Evolutionary conservation across 1,284 basidiomycete species (phyloP).

Genomic region (Cutaneotrichosporon curvatum): DNA sequence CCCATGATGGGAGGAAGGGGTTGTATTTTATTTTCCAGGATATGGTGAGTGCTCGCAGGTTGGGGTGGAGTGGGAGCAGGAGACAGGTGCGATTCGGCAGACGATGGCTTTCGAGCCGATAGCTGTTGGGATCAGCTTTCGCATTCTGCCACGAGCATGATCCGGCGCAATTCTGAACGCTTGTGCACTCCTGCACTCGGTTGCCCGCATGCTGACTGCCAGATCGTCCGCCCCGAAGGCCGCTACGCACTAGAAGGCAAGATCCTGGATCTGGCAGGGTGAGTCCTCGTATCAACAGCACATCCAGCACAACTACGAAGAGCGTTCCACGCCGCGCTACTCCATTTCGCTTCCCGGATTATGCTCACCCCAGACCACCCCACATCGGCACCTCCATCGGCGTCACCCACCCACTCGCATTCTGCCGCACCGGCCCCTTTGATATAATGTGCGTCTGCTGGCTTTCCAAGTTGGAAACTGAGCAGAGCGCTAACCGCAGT

Average conservation of each 20-base stretch:
- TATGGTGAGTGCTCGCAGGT: constrained; percentile 9
- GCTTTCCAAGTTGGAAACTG: neutral
- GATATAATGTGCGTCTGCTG: constrained; percentile 15
- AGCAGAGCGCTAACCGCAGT: too few relatives aligned
- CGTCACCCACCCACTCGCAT: constrained; percentile 14
- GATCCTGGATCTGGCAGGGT: constrained; percentile 19
- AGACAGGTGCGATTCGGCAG: too few relatives aligned
- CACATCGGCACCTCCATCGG: constrained; percentile 20
- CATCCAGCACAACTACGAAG: neutral
- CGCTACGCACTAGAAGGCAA: constrained; percentile 16
- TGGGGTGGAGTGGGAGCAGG: too few relatives aligned
- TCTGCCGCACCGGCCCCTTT: constrained; percentile 12
- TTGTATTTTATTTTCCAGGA: constrained; percentile 19
- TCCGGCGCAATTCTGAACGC: too few relatives aligned
- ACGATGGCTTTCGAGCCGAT: too few relatives aligned
- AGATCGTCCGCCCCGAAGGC: constrained; percentile 17
- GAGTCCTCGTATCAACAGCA: neutral
- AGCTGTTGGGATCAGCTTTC: too few relatives aligned
- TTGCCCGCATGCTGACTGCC: neutral
- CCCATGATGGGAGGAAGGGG: constrained; percentile 12
- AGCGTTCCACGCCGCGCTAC: too few relatives aligned
- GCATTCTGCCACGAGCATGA: too few relatives aligned
- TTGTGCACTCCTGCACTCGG: too few relatives aligned
- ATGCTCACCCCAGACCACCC: constrained; percentile 11
- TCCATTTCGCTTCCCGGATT: neutral